Conservation (phyloP, 768 basidiomycete species). For the Mycena polygramma region DNA sequence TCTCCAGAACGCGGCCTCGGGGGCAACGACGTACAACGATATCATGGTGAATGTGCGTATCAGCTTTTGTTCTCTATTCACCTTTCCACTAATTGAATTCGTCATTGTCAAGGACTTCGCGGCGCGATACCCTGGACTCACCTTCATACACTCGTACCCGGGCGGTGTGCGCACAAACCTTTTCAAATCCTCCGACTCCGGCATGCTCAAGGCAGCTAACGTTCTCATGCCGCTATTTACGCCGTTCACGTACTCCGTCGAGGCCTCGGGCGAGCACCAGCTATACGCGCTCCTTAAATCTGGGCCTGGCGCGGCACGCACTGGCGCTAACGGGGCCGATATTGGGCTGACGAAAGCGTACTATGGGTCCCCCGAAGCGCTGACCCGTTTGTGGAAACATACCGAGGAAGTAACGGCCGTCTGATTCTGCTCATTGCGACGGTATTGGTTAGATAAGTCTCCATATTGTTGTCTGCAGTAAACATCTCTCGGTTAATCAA, state of each 20-base stretch:
- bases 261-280: conserved; percentile 29
- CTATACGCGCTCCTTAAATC: conserved; percentile 29
- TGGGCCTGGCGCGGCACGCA: conserved; percentile 26
- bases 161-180: conserved; percentile 22
- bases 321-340: conserved; percentile 18
- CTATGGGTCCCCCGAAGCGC: conserved; percentile 23
- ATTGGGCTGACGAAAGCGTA: conserved; percentile 29
- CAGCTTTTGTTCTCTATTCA: too few relatives aligned
- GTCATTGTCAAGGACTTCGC: conserved; percentile 46
- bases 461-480: too few relatives aligned
- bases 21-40: too few relatives aligned
- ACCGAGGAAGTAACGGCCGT: conserved; percentile 30
- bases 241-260: conserved; percentile 24
- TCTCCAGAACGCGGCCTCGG: too few relatives aligned
- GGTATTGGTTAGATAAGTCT: too few relatives aligned
- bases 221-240: conserved; percentile 14
- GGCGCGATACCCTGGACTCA: conserved; percentile 44
- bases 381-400: conserved; percentile 31
- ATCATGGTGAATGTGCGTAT: too few relatives aligned
- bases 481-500: too few relatives aligned
- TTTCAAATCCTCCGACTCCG: conserved; percentile 19
- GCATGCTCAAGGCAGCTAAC: neutral
- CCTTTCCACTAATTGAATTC: too few relatives aligned
- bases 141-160: conserved; percentile 54
- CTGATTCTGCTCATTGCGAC: too few relatives aligned